phyloP scores from a whole-genome alignment of 2,329 filamentous ascomycete species.

The Clarireedia paspali region DNA sequence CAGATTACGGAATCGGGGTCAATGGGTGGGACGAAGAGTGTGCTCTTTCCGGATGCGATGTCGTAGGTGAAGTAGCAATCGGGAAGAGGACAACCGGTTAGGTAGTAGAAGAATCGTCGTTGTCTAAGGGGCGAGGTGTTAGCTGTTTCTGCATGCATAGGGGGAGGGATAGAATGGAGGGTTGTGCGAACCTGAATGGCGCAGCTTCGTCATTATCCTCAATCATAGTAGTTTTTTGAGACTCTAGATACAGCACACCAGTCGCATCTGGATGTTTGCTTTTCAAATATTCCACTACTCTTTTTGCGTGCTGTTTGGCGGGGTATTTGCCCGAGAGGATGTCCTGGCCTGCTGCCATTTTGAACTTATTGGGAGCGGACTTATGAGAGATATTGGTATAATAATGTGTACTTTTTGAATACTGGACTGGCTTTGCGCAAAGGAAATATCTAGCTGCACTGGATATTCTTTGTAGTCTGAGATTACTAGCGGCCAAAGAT shows the following conservation, averaged over 20 bases:
- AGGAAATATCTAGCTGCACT: neutral
- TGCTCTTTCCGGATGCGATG: slow-evolving; percentile 62
- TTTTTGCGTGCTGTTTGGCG: slow-evolving; percentile 77
- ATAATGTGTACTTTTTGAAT: neutral
- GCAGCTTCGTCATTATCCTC: slow-evolving; percentile 84
- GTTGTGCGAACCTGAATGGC: slow-evolving; percentile 59
- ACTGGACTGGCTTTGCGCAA: neutral
- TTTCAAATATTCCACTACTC: slow-evolving; percentile 73
- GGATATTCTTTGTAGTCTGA: neutral
- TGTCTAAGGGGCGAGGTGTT: slow-evolving; percentile 46
- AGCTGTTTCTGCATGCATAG: slow-evolving; percentile 1
- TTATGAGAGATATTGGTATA: neutral
- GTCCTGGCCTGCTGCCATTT: neutral
- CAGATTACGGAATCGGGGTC: slow-evolving; percentile 88
- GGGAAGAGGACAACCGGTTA: slow-evolving; percentile 74
- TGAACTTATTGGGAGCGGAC: neutral
- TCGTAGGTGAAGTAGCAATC: slow-evolving; percentile 80
- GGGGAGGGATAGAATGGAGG: neutral
- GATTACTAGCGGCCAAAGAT: neutral
- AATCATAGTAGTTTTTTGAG: slow-evolving; percentile 68
- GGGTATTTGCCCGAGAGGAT: slow-evolving; percentile 63
- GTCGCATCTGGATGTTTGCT: slow-evolving; percentile 54
- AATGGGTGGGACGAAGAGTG: slow-evolving; percentile 84
- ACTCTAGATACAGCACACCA: slow-evolving; percentile 83
- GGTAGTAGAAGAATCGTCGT: slow-evolving; percentile 89